Conservation (phyloP, 768 basidiomycete genomes). For the Calocybe cyanea region DNA sequence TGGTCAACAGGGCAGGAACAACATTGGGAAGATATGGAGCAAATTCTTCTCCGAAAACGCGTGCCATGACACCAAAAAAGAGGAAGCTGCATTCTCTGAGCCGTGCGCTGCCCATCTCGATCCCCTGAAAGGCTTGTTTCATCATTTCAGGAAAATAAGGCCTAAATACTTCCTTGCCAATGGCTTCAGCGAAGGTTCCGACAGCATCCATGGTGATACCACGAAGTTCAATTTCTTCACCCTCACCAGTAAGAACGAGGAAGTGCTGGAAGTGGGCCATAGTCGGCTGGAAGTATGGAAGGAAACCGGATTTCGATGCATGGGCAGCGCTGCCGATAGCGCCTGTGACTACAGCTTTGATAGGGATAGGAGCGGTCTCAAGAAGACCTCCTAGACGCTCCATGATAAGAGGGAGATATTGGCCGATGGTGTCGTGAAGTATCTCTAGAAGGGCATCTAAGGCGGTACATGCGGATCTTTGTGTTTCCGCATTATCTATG, state of each 20-base stretch:
- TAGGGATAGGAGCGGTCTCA: constrained; percentile 77
- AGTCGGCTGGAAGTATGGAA: constrained; percentile 91
- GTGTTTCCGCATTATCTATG: constrained; percentile 82
- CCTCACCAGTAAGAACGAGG: constrained; percentile 79
- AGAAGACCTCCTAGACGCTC: constrained; percentile 85
- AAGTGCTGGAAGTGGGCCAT: constrained; percentile 88
- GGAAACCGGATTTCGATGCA: constrained; percentile 86
- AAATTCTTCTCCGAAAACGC: constrained; percentile 94
- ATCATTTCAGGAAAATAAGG: constrained; percentile 97
- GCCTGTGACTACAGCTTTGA: constrained; percentile 94
- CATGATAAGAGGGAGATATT: constrained; percentile 94
- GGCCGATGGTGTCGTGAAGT: constrained; percentile 82
- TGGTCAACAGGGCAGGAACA: constrained; percentile 79
- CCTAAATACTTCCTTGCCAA: constrained; percentile 89
- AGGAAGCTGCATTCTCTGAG: constrained; percentile 95
- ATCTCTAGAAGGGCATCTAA: constrained; percentile 96
- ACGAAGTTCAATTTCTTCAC: constrained; percentile 90
- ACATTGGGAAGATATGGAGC: constrained; percentile 82
- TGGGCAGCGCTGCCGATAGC: constrained; percentile 98
- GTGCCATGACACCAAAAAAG: constrained; percentile 98
- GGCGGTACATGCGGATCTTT: constrained; percentile 92
- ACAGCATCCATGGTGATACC: constrained; percentile 99
- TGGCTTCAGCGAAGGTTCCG: constrained; percentile 96
- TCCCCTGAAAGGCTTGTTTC: constrained; percentile 89
- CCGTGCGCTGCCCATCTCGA: constrained; percentile 81